Percentiles rank a stretch among this genome's conserved stretches.
Evolutionary conservation across 208 protist species (phyloP).

Genomic region (Leishmania braziliensis): DNA sequence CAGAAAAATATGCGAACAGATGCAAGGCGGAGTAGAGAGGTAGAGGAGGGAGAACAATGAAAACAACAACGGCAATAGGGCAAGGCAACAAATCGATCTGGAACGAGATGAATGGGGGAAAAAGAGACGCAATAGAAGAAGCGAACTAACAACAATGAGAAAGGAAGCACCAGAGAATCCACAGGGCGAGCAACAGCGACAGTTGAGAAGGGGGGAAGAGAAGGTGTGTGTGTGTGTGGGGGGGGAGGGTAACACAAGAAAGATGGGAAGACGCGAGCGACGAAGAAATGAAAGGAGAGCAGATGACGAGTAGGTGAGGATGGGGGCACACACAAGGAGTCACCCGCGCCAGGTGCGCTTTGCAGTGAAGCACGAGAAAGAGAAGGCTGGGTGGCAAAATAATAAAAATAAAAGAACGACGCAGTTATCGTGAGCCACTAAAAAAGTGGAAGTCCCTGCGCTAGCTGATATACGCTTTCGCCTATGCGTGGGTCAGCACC

Average conservation of each 20-base stretch:
- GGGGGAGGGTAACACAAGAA: background rate
- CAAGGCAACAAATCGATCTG: background rate
- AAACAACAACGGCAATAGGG: background rate
- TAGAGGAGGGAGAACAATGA: background rate
- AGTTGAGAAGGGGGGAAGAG: background rate
- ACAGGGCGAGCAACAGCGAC: background rate
- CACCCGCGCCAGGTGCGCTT: background rate
- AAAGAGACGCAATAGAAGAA: background rate
- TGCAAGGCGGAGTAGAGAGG: background rate
- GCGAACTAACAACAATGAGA: background rate
- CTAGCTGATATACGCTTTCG: background rate
- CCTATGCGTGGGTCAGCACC: background rate
- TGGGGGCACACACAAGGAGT: background rate
- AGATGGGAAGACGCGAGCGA: background rate
- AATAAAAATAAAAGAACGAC: slow-evolving; percentile 13
- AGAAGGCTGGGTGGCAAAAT: background rate
- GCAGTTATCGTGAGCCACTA: background rate
- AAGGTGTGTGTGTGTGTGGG: background rate
- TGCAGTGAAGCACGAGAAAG: background rate
- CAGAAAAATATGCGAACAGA: background rate
- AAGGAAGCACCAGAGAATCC: background rate
- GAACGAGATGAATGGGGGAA: background rate
- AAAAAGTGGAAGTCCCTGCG: background rate
- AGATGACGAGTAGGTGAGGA: background rate
- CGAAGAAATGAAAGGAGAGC: background rate